Base-by-base conservation (phyloP, 805 yeast species). In the Schwanniomyces pseudopolymorphus region DNA sequence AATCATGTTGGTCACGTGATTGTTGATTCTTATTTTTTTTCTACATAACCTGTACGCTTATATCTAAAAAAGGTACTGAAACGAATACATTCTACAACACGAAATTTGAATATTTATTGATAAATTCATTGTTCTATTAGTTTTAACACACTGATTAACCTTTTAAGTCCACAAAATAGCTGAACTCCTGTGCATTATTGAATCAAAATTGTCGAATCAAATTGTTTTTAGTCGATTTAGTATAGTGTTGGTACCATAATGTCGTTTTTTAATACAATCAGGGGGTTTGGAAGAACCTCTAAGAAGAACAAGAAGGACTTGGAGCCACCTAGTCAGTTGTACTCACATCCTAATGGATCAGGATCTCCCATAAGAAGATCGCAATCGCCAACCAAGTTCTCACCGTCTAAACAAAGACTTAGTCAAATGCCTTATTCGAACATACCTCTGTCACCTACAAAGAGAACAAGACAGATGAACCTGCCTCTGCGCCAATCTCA, bases 201-300 rank as follows among this genome's bases (percentile, higher is more conserved):
- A 31, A 17, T 26, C 28, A 6, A 26, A 4, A 5, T 14, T 31
- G 17, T 31, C 6, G 35, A 14, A 31, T 31, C 35, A 31, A 17
- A 3, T 3, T 14, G 16, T 31, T 31, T 31, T 17, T 31, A 9
- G 20, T 5, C 8, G 20, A 31, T 31, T 31, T 31, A 17, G 5
- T 5, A 10, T 31, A n/a, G 4, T 7, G 17, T 31, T 31, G 19
- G 16, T 31, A 31, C 20, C 25, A 20, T 14, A 38, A 19, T 75
- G 80, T 75, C 79, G 9, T 75, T 75, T 51, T 64, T 75, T 33
- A 72, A 71, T 53, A 72, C 78, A 31, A 74, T 75, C 40, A 58
- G 79, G 56, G 79, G 80, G 17, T 63, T 75, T 43, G 77, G 78
- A 17, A 62, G 78, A 53, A 65, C 69, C 49, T 68, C 77, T 27